phyloP scores from a whole-genome alignment of 2,329 filamentous ascomycete genomes.

The Monilinia aucupariae region DNA sequence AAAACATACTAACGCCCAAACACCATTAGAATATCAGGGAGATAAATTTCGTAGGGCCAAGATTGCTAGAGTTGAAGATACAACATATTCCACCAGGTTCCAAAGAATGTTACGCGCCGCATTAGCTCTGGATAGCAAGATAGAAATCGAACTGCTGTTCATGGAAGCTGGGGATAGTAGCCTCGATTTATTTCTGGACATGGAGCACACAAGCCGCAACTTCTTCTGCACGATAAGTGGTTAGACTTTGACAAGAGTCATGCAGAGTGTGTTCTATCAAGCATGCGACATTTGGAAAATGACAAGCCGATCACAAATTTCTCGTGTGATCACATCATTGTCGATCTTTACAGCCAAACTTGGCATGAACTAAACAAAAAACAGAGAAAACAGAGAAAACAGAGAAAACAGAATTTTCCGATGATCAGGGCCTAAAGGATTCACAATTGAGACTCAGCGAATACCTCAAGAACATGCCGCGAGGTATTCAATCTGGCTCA shows the following conservation, averaged over 20 bases:
- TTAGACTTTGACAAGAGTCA: constrained; percentile 24
- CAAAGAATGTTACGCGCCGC: constrained; percentile 22
- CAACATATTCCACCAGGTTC: constrained; percentile 22
- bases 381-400: not conserved
- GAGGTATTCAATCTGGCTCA: not conserved
- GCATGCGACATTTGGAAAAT: not conserved
- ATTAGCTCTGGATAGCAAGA: constrained; percentile 21
- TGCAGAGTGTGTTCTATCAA: constrained; percentile 2
- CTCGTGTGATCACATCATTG: constrained; percentile 20
- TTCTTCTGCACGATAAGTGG: constrained; percentile 30
- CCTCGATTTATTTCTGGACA: constrained; percentile 21
- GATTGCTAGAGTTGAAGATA: constrained; percentile 12
- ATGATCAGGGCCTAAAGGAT: not conserved
- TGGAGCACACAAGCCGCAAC: not conserved
- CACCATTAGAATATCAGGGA: constrained; percentile 19
- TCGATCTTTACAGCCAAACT: constrained; percentile 13
- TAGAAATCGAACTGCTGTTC: constrained; percentile 23
- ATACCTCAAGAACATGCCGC: not conserved
- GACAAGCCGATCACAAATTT: constrained; percentile 3
- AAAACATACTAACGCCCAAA: constrained; percentile 6
- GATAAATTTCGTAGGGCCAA: constrained; percentile 14
- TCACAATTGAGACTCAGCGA: not conserved
- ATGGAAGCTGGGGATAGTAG: constrained; percentile 21
- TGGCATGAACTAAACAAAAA: constrained; percentile 1
- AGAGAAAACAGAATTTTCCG: not conserved